phyloP scores from a whole-genome alignment of 768 basidiomycete genomes.

The Suillus fuscotomentosus region DNA sequence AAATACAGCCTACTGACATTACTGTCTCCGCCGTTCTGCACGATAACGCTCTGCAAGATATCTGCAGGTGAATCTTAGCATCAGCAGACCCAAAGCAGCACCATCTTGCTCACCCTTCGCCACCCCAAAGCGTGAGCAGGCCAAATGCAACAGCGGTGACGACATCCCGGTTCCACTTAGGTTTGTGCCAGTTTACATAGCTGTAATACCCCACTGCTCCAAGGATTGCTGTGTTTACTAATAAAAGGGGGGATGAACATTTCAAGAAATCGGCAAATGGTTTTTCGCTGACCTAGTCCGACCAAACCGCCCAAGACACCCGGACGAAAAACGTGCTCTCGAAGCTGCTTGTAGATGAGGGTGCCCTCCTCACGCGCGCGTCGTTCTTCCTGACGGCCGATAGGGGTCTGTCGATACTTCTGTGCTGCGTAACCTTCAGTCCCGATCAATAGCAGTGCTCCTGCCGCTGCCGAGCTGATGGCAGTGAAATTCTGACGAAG shows the following conservation, averaged over 20 bases:
- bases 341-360: constrained; percentile 49
- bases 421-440: constrained; percentile 65
- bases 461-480: constrained; percentile 51
- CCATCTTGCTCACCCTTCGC: constrained; percentile 57
- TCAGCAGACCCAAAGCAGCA: neutral
- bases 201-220: constrained; percentile 61
- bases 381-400: constrained; percentile 55
- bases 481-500: constrained; percentile 56
- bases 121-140: constrained; percentile 57
- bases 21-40: constrained; percentile 14
- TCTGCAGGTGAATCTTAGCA: constrained; percentile 19
- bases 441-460: constrained; percentile 55
- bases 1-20: neutral
- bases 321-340: constrained; percentile 60
- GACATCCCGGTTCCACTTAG: constrained; percentile 61
- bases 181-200: constrained; percentile 64
- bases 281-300: constrained; percentile 49
- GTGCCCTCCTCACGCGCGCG: constrained; percentile 59
- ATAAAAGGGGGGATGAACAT: neutral
- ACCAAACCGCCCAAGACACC: constrained; percentile 64
- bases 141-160: constrained; percentile 60
- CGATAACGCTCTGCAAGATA: constrained; percentile 42
- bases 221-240: constrained; percentile 66
- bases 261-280: neutral
- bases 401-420: constrained; percentile 55